A percentile compares a stretch with the other conserved stretches of the same genome.
These are phyloP conservation scores for Quaeritorhiza haematococci DNA, from an alignment of 371 early-diverging fungal species.

Conservation along the genomic window DNA sequence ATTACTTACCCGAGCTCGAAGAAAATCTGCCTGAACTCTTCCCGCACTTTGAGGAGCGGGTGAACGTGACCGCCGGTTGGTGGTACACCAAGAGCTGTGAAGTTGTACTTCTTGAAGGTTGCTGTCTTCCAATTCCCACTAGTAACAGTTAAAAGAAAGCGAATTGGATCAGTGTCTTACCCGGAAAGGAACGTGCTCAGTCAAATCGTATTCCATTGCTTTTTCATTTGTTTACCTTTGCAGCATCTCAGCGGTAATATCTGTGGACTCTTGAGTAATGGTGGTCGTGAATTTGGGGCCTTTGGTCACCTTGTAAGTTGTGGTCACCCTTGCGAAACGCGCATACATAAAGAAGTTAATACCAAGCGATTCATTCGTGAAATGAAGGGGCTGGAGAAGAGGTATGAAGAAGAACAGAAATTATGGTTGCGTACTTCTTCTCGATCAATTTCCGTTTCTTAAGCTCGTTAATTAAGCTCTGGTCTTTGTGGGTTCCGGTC, in stretches of 20 bases:
- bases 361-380: no score
- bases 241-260: conserved; percentile 95
- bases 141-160: neutral
- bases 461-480: conserved; percentile 70
- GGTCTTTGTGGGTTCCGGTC: conserved; percentile 60
- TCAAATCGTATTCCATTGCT: neutral
- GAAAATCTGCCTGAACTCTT: conserved; percentile 98
- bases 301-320: conserved; percentile 78
- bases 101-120: conserved; percentile 98
- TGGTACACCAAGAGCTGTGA: conserved; percentile 83
- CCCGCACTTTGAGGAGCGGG: conserved; percentile 98
- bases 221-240: conserved; percentile 44
- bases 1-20: conserved; percentile 88
- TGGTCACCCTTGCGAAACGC: neutral
- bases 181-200: neutral
- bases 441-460: conserved; percentile 80
- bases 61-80: conserved; percentile 93
- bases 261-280: conserved; percentile 84
- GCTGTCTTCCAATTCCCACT: conserved; percentile 89
- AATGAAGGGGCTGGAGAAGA: no score
- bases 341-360: neutral
- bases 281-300: conserved; percentile 83
- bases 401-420: no score
- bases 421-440: conserved; percentile 15
- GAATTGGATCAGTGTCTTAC: neutral